Percentiles rank a stretch among this genome's conserved stretches.
phyloP scores from a whole-genome alignment of 768 basidiomycete species.

The Grammothele lineata region DNA sequence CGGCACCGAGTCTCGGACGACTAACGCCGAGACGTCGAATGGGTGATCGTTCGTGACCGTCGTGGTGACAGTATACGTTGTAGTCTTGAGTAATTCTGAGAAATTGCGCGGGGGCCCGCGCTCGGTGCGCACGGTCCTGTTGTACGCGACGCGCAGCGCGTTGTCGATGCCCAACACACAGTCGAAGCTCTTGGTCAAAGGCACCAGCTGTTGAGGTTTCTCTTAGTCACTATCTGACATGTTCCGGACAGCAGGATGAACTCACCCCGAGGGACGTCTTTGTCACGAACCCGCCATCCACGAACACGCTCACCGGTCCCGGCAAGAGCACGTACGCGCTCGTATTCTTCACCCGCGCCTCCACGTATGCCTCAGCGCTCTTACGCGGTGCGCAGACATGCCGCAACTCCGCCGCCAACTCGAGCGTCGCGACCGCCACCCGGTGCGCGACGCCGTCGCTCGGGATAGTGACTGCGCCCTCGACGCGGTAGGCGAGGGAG shows the following conservation, averaged over 20 bases:
- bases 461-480: constrained; percentile 51
- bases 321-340: constrained; percentile 53
- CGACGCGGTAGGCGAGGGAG: constrained; percentile 47
- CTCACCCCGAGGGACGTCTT: constrained; percentile 43
- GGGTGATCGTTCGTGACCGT: too few species aligned
- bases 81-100: too few species aligned
- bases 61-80: too few species aligned
- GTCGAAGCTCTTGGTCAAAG: too few species aligned
- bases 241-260: not conserved
- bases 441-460: constrained; percentile 52
- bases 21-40: too few species aligned
- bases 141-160: too few species aligned
- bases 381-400: constrained; percentile 48
- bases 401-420: constrained; percentile 41
- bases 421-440: constrained; percentile 46
- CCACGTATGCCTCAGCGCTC: constrained; percentile 39
- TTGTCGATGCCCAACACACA: too few species aligned
- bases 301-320: constrained; percentile 49
- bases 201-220: too few species aligned
- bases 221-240: too few species aligned
- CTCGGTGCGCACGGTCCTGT: too few species aligned
- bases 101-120: too few species aligned
- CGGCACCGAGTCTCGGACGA: not conserved
- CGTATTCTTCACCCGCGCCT: constrained; percentile 52
- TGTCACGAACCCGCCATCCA: constrained; percentile 54